Conservation (phyloP, 371 early-diverging fungal genomes). For the Coemansia sp. region DNA sequence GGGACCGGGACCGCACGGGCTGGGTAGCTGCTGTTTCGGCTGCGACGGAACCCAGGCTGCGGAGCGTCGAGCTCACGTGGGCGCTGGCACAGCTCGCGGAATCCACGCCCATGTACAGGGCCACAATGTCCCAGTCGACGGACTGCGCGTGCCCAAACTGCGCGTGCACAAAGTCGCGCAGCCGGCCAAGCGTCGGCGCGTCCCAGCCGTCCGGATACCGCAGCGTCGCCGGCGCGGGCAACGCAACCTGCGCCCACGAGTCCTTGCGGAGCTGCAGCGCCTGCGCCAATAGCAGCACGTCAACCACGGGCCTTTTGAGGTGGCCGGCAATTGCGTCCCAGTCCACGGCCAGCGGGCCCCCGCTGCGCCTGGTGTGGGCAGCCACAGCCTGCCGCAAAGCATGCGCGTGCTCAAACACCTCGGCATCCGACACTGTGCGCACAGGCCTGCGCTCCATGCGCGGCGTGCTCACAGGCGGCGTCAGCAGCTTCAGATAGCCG, state of each 20-base stretch:
- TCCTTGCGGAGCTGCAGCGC: not conserved
- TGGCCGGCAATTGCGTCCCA: not conserved
- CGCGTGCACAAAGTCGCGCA: not conserved
- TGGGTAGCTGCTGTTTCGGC: not conserved
- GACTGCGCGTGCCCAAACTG: not conserved
- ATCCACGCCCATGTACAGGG: not conserved
- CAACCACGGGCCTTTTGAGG: not conserved
- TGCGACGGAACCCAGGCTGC: too few species aligned
- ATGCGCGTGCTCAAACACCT: not conserved
- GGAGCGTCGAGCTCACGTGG: not conserved
- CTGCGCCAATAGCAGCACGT: not conserved
- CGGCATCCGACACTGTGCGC: not conserved
- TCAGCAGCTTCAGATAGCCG: not conserved
- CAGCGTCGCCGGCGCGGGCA: not conserved
- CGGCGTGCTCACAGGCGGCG: not conserved
- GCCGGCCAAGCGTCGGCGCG: not conserved
- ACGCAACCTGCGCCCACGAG: not conserved
- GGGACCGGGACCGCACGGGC: not conserved
- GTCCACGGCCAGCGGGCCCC: not conserved
- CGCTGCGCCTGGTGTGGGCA: not conserved
- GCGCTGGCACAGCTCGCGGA: not conserved
- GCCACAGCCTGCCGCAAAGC: not conserved
- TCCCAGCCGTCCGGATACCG: not conserved
- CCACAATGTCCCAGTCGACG: not conserved
- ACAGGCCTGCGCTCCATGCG: not conserved